Evolutionary conservation across 2,329 filamentous ascomycete species (phyloP), one percentile per base, ranked within the genome.

Genomic region (Myotisia sp.): DNA sequence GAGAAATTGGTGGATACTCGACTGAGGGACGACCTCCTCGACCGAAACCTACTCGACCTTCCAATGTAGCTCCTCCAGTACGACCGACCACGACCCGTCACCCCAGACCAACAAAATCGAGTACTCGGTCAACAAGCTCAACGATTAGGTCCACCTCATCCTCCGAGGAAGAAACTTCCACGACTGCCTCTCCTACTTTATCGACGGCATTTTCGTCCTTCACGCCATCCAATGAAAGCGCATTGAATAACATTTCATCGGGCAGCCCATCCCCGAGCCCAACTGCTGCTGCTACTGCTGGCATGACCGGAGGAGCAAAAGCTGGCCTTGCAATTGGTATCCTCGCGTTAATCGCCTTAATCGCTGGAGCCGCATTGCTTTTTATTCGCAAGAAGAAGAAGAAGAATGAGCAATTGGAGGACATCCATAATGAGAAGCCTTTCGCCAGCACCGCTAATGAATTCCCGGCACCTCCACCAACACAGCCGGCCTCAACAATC

Each of bases 321-420:
- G 86, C 84, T 27, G 90, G 90, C 40, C 71, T 94, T 41, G 83
- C 79, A 4, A 76, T 94, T 51, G 86, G 85, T 49, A 73, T 92
- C 30, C 59, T 94, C 20, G 65, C 78, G 5, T 72, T 71, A 31
- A 47, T 93, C 17, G 70, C 77, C 20, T 56, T 77, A 2, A 53
- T 90, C 17, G 71, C 74, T 19, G 62, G 75, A n/a, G 53, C 80
- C 14, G 64, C 80, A 13, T 78, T 83, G 51, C 75, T 92, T 54
- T 54, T 83, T 40, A 70, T 85, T 52, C 76, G 70, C 50, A 82
- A 78, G 65, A 81, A 78, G 67, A 72, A 76, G 53, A 62, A 68
- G 42, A 54, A 62, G 41, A 60, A 70, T 31, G 60, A 70, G 45
- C 54, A 58, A 8, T 59, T 66, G 58, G 56, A 44, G 38, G 65